Conservation (phyloP, 495 filamentous ascomycete genomes). For the Neurospora hispaniola region DNA sequence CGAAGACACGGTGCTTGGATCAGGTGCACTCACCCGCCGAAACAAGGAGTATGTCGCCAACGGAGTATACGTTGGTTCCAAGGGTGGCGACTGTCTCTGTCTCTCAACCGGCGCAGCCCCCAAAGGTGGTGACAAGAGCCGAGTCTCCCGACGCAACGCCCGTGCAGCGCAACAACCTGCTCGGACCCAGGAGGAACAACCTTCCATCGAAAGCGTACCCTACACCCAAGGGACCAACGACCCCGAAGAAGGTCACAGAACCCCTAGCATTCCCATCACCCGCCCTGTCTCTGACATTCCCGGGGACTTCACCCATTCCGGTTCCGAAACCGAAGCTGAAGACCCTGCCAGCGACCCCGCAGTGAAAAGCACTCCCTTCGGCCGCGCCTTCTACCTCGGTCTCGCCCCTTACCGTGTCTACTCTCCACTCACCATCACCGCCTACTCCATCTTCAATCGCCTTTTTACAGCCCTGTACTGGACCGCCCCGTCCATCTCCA, state of each 20-base stretch:
- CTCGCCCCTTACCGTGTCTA: slow-evolving; percentile 32
- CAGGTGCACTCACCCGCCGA: slow-evolving; percentile 31
- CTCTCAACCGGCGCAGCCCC: slow-evolving; percentile 8
- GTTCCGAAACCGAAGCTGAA: not conserved
- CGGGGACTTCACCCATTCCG: not conserved
- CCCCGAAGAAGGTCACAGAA: not conserved
- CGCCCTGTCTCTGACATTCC: not conserved
- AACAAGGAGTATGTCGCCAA: slow-evolving; percentile 25
- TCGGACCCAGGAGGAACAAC: not conserved
- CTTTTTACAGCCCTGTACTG: slow-evolving; percentile 30
- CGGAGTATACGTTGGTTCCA: slow-evolving; percentile 36
- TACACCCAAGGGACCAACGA: not conserved
- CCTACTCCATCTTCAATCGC: slow-evolving; percentile 27
- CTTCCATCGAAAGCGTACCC: not conserved
- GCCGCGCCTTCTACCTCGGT: slow-evolving; percentile 33
- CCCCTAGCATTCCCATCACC: not conserved
- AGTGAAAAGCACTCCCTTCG: slow-evolving; percentile 20
- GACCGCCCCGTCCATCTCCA: slow-evolving; percentile 16
- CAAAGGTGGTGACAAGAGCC: not conserved
- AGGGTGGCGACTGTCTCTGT: slow-evolving; percentile 30
- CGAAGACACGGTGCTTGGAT: slow-evolving; percentile 29
- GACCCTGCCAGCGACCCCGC: not conserved
- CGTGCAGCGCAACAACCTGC: not conserved
- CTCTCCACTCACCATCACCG: slow-evolving; percentile 25
- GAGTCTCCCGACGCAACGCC: not conserved